Percentiles rank a stretch among this genome's conserved stretches.
These are phyloP conservation scores for Boletellus sp. DNA, from an alignment of 1,284 basidiomycete species.

Conservation along the genomic window DNA sequence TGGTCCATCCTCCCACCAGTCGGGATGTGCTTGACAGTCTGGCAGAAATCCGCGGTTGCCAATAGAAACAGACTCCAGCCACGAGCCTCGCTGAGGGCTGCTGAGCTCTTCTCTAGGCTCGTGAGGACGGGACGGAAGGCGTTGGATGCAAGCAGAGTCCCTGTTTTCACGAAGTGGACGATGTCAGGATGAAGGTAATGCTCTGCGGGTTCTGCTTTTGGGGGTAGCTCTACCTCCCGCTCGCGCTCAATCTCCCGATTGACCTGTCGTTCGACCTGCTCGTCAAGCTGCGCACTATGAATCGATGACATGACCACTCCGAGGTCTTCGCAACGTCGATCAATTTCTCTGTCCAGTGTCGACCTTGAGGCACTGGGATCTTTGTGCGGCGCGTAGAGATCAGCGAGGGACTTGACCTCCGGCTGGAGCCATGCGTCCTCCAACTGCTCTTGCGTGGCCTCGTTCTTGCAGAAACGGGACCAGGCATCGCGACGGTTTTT, in stretches of 20 bases:
- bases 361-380: background rate
- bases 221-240: conserved; percentile 1
- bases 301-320: too few relatives aligned
- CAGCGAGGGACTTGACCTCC: conserved; percentile 35
- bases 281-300: background rate
- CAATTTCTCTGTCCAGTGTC: too few relatives aligned
- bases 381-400: conserved; percentile 36
- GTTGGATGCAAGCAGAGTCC: background rate
- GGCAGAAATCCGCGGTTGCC: conserved; percentile 27
- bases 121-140: conserved; percentile 8
- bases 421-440: conserved; percentile 31
- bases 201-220: background rate
- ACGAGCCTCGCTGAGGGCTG: background rate
- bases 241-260: background rate
- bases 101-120: background rate
- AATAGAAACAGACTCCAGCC: conserved; percentile 16
- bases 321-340: too few relatives aligned
- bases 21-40: too few relatives aligned
- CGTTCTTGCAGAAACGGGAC: conserved; percentile 10
- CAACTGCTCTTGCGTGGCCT: conserved; percentile 12
- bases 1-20: conserved; percentile 14
- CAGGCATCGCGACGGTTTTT: conserved; percentile 36
- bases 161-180: conserved; percentile 18
- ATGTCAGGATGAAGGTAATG: conserved; percentile 10
- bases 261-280: background rate